Conservation (phyloP, 2,329 filamentous ascomycete species). For the Ceratocystiopsis sp. region DNA sequence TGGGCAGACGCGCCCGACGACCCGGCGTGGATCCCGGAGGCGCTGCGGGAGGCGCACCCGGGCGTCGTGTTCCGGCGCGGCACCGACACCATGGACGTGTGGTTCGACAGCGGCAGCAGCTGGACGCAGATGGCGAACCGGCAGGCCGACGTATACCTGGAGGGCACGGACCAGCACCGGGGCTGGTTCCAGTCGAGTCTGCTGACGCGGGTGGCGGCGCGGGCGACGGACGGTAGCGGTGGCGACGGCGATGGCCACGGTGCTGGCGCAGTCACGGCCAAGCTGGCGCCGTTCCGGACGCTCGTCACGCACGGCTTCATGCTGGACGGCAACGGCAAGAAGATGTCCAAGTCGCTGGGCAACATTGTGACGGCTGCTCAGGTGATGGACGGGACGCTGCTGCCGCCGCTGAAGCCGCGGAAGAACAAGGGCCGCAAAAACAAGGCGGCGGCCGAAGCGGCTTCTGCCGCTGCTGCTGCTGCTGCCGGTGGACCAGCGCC, state of each 20-base stretch:
- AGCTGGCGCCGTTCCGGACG: conserved; percentile 59
- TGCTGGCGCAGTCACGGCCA: background rate
- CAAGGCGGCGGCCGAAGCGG: conserved; percentile 6
- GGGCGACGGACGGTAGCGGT: conserved; percentile 14
- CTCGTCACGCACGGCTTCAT: conserved; percentile 95
- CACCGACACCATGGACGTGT: conserved; percentile 96
- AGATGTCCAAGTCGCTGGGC: conserved; percentile 96
- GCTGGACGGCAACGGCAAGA: conserved; percentile 74
- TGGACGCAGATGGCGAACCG: conserved; percentile 44
- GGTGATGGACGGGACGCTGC: conserved; percentile 68
- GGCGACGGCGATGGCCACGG: too few species aligned
- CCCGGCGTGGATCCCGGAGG: conserved; percentile 54
- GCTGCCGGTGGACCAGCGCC: background rate
- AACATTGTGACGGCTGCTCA: conserved; percentile 69
- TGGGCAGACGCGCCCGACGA: conserved; percentile 73
- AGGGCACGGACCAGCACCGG: conserved; percentile 89
- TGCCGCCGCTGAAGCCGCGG: conserved; percentile 51
- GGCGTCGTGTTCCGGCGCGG: conserved; percentile 51
- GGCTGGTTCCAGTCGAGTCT: conserved; percentile 98
- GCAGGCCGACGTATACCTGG: conserved; percentile 74
- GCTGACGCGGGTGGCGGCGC: conserved; percentile 62
- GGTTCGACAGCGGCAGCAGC: conserved; percentile 96
- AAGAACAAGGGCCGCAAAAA: conserved; percentile 17
- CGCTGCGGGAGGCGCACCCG: conserved; percentile 29
- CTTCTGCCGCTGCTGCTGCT: too few species aligned